Conservation (phyloP, 768 basidiomycete species). For the Suillus tomentosus region DNA sequence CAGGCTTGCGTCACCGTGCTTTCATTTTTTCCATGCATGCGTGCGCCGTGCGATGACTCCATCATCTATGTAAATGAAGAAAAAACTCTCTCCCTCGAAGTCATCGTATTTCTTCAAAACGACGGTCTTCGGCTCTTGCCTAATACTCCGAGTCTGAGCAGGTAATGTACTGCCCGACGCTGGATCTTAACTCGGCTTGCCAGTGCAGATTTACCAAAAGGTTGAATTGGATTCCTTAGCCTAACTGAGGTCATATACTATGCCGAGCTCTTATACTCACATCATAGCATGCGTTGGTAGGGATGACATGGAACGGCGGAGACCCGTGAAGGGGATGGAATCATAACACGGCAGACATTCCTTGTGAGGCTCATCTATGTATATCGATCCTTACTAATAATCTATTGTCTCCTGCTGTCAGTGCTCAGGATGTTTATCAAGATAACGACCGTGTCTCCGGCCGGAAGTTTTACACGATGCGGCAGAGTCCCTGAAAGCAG, state of each 20-base stretch:
- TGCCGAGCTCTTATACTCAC: background rate
- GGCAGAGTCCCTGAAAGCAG: constrained; percentile 48
- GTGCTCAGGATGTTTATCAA: background rate
- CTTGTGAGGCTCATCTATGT: background rate
- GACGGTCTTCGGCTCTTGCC: too few relatives aligned
- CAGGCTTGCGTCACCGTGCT: too few relatives aligned
- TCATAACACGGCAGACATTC: background rate
- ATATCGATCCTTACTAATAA: too few relatives aligned
- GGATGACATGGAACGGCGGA: background rate
- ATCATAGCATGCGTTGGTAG: background rate
- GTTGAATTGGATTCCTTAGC: background rate
- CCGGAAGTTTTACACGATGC: constrained; percentile 15
- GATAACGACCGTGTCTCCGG: constrained; percentile 24
- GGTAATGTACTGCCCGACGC: too few relatives aligned
- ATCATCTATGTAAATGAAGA: too few relatives aligned
- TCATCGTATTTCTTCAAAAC: too few relatives aligned
- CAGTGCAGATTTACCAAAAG: background rate
- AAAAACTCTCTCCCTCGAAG: too few relatives aligned
- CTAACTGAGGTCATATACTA: background rate
- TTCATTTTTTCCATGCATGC: too few relatives aligned
- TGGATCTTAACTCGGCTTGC: background rate
- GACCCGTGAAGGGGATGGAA: background rate
- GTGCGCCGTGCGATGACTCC: too few relatives aligned
- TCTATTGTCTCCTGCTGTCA: too few relatives aligned
- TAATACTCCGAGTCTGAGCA: too few relatives aligned